Evolutionary conservation across 768 basidiomycete genomes (phyloP).

Genomic region (Pisolithus orientalis): DNA sequence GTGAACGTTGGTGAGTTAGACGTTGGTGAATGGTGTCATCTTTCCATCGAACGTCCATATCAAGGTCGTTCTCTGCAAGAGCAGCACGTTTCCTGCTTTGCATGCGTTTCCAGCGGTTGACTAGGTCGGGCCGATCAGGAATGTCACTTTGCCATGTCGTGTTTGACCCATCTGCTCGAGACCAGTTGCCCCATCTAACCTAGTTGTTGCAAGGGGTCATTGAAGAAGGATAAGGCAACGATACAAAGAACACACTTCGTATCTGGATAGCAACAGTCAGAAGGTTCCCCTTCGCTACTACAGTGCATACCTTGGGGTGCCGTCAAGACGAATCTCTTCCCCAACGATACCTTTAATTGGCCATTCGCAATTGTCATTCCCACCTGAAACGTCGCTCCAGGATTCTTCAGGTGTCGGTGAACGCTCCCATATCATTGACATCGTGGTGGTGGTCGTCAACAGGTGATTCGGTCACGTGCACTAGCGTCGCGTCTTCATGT

Average conservation of each 20-base stretch:
- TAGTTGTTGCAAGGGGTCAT: conserved; percentile 13
- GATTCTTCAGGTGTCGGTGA: conserved; percentile 25
- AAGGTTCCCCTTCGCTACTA: not conserved
- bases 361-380: conserved; percentile 26
- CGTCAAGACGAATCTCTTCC: conserved; percentile 26
- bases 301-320: conserved; percentile 18
- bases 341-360: conserved; percentile 24
- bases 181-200: conserved; percentile 51
- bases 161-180: conserved; percentile 44
- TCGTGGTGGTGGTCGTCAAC: not conserved
- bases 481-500: not conserved
- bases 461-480: conserved; percentile 18
- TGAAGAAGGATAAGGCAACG: not conserved
- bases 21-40: conserved; percentile 39
- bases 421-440: conserved; percentile 17
- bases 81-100: conserved; percentile 26
- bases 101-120: conserved; percentile 28
- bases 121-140: conserved; percentile 12
- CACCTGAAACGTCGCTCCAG: conserved; percentile 28
- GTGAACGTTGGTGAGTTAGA: conserved; percentile 35
- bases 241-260: conserved; percentile 20
- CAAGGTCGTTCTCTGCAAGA: conserved; percentile 26
- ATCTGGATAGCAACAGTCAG: conserved; percentile 15
- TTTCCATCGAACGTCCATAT: conserved; percentile 35
- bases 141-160: conserved; percentile 43